A percentile compares a stretch with the other conserved stretches of the same genome.
Conservation (phyloP, 2,329 filamentous ascomycete species). For the Lecanicillium sp. region DNA sequence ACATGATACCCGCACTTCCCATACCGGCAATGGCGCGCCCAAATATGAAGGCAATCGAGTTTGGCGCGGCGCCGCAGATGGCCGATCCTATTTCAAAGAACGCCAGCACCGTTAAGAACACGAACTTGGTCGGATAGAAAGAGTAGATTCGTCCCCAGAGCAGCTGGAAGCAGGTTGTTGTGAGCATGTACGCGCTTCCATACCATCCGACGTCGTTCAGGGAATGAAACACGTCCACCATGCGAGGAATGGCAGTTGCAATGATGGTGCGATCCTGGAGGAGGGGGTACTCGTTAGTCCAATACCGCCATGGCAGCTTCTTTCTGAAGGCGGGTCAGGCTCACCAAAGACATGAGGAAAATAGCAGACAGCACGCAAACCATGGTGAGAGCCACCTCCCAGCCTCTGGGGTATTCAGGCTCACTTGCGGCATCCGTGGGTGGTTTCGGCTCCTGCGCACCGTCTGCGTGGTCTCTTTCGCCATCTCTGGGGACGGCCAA, state of each 20-base stretch:
- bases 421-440: too few relatives aligned
- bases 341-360: too few relatives aligned
- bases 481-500: too few relatives aligned
- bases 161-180: slow-evolving; percentile 33
- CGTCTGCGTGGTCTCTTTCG: too few relatives aligned
- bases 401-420: too few relatives aligned
- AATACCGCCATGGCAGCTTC: too few relatives aligned
- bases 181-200: slow-evolving; percentile 29
- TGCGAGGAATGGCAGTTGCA: slow-evolving; percentile 30
- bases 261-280: too few relatives aligned
- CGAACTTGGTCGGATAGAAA: slow-evolving; percentile 20
- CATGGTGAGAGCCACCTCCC: too few relatives aligned
- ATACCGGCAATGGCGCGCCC: slow-evolving; percentile 30
- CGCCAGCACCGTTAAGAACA: slow-evolving; percentile 16
- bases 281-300: too few relatives aligned
- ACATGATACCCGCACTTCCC: slow-evolving; percentile 26
- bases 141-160: slow-evolving; percentile 37
- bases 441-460: too few relatives aligned
- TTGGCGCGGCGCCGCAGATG: slow-evolving; percentile 25
- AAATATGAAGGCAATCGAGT: slow-evolving; percentile 26
- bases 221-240: slow-evolving; percentile 29
- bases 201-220: slow-evolving; percentile 41
- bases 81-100: slow-evolving; percentile 22
- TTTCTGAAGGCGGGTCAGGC: too few relatives aligned
- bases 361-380: too few relatives aligned